Evolutionary conservation across 1,284 basidiomycete genomes (phyloP).

Genomic region (Cryptococcus sp.): DNA sequence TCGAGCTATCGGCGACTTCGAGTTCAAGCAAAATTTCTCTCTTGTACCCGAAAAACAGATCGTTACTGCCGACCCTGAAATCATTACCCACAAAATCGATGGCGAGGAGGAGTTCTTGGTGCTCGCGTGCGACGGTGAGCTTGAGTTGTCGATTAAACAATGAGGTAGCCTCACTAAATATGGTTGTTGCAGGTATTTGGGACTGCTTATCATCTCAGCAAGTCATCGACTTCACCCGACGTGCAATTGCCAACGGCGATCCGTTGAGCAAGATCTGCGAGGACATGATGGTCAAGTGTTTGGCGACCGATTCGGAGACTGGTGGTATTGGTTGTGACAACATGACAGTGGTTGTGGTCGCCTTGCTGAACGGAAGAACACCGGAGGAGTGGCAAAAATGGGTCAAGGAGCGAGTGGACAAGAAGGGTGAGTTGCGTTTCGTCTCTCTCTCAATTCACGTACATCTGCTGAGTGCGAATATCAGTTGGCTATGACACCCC

Average conservation of each 20-base stretch:
- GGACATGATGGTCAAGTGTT: constrained; percentile 87
- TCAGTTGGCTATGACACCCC: constrained; percentile 61
- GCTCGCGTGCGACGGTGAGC: constrained; percentile 90
- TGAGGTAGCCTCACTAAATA: background rate
- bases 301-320: constrained; percentile 89
- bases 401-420: constrained; percentile 82
- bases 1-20: constrained; percentile 94
- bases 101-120: constrained; percentile 95
- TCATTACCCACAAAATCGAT: constrained; percentile 75
- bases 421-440: constrained; percentile 62
- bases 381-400: constrained; percentile 91
- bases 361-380: constrained; percentile 80
- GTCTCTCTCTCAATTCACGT: constrained; percentile 37
- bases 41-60: constrained; percentile 86
- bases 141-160: background rate
- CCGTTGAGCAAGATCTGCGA: constrained; percentile 81
- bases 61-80: constrained; percentile 93
- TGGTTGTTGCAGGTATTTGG: constrained; percentile 80
- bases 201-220: constrained; percentile 94
- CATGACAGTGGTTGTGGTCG: constrained; percentile 95
- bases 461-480: background rate
- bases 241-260: constrained; percentile 78
- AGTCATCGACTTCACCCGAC: constrained; percentile 85
- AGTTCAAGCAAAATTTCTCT: constrained; percentile 92
- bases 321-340: constrained; percentile 98